Evolutionary conservation across 164 flowering plant species (phyloP), one percentile per base, ranked within the genome.

Genomic region (Platanus orientalis): DNA sequence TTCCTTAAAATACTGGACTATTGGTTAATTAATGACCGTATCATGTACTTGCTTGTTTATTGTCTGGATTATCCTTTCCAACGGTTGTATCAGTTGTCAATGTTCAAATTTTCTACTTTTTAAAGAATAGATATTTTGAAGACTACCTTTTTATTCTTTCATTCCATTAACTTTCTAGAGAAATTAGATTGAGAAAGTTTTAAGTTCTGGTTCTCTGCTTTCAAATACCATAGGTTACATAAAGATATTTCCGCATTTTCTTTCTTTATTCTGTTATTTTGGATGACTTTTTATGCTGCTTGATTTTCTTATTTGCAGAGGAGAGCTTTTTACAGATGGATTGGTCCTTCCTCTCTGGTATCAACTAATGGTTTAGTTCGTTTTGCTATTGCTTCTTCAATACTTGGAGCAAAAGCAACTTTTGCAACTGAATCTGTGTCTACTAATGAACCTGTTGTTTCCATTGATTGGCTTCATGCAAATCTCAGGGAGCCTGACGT

Each of bases 391-490:
- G 72, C 80, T 70, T 73, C 83, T 20, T 58, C 85, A 27, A 45
- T 36, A 19, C 60, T 27, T 58, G 84, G 82, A 20, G 58, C 54
- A 48, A 79, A 61, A 71, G 71, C 78, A 71, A 45, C 75, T 32
- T 86, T 66, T 67, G 69, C 87, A 0, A 75, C 83, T 27, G 71
- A 69, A 30, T 76, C 94, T 42, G 45, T 82, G 61, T 63, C 96
- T 25, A 67, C 84, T 30, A 76, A 53, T 58, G 97, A 95, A 56
- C 97, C 99, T 67, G 90, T 92, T 73, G 95, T 95, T 72, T 90
- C 97, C 24, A 96, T 79, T 71, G 97, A 95, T 60, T 88, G 94
- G 96, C 89, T 95, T 53, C 88, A 85, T 77, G 74, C 88, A n/a
- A 89, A 95, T 71, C 81, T 92, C 34, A 77, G 74, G 76, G 88